These are phyloP conservation scores for Simplicillium sp. DNA, from an alignment of 2,329 filamentous ascomycete species.

Conservation along the genomic window DNA sequence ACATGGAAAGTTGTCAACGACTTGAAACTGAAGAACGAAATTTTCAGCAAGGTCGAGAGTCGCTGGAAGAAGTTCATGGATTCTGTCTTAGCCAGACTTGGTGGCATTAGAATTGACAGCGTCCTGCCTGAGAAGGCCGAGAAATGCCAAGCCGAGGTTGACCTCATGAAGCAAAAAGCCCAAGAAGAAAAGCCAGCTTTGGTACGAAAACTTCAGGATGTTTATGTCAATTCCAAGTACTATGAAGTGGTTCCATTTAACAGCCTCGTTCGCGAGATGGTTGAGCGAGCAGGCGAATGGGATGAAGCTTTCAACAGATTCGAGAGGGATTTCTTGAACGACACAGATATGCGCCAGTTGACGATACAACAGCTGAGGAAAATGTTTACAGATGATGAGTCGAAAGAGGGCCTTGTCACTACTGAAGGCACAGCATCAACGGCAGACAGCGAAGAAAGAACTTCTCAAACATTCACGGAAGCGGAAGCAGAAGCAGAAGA, in stretches of 20 bases:
- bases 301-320: slow-evolving; percentile 85
- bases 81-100: slow-evolving; percentile 75
- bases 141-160: slow-evolving; percentile 72
- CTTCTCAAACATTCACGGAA: slow-evolving; percentile 35
- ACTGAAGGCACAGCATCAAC: slow-evolving; percentile 56
- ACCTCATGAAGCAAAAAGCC: slow-evolving; percentile 65
- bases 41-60: slow-evolving; percentile 72
- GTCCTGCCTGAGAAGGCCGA: slow-evolving; percentile 82
- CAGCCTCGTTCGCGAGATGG: slow-evolving; percentile 75
- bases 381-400: slow-evolving; percentile 87
- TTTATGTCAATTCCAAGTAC: slow-evolving; percentile 89
- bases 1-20: slow-evolving; percentile 99
- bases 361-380: slow-evolving; percentile 90
- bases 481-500: slow-evolving; percentile 40
- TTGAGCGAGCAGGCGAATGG: slow-evolving; percentile 91
- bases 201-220: slow-evolving; percentile 70
- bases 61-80: slow-evolving; percentile 79
- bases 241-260: slow-evolving; percentile 96
- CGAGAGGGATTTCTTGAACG: slow-evolving; percentile 86
- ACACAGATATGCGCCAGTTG: slow-evolving; percentile 89
- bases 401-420: slow-evolving; percentile 62
- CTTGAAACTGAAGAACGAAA: slow-evolving; percentile 82
- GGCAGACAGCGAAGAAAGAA: slow-evolving; percentile 38
- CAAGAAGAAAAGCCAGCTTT: slow-evolving; percentile 74
- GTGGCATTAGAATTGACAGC: slow-evolving; percentile 84